Conservation (phyloP, 768 basidiomycete genomes). For the Russula griseocarnosa region DNA sequence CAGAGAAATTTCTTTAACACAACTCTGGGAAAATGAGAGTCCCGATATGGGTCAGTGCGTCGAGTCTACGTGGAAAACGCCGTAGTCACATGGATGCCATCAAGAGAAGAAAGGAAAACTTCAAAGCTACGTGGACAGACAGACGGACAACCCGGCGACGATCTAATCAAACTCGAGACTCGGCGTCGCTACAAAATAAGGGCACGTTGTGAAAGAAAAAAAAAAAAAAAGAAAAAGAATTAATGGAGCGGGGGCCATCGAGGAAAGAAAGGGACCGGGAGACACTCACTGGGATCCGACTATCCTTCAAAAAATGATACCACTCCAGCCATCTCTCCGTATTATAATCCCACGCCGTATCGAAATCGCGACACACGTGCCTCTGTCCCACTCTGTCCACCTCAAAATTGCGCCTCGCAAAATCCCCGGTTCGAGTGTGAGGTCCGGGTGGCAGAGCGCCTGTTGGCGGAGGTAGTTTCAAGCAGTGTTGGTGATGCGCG, state of each 20-base stretch:
- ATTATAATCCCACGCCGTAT: slow-evolving; percentile 27
- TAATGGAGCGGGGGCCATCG: too few species aligned
- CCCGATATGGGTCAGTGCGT: neutral
- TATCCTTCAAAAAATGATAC: slow-evolving; percentile 6
- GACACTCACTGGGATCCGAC: neutral
- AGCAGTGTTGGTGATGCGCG: slow-evolving; percentile 39
- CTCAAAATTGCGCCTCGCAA: slow-evolving; percentile 32
- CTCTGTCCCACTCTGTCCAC: slow-evolving; percentile 35
- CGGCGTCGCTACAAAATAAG: neutral
- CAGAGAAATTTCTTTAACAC: too few species aligned
- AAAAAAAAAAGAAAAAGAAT: too few species aligned
- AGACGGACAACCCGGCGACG: too few species aligned
- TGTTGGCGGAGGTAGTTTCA: slow-evolving; percentile 41
- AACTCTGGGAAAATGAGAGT: neutral
- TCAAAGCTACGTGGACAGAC: neutral
- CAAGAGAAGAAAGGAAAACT: neutral
- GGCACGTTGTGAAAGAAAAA: too few species aligned
- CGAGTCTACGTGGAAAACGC: too few species aligned
- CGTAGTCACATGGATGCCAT: neutral
- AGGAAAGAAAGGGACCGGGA: too few species aligned
- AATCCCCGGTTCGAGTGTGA: slow-evolving; percentile 37
- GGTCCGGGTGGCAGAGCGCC: slow-evolving; percentile 39
- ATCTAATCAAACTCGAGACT: neutral
- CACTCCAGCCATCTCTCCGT: slow-evolving; percentile 5
- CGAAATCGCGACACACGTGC: slow-evolving; percentile 38